These are phyloP conservation scores for Mycena indigotica DNA, from an alignment of 768 basidiomycete species.

Conservation along the genomic window DNA sequence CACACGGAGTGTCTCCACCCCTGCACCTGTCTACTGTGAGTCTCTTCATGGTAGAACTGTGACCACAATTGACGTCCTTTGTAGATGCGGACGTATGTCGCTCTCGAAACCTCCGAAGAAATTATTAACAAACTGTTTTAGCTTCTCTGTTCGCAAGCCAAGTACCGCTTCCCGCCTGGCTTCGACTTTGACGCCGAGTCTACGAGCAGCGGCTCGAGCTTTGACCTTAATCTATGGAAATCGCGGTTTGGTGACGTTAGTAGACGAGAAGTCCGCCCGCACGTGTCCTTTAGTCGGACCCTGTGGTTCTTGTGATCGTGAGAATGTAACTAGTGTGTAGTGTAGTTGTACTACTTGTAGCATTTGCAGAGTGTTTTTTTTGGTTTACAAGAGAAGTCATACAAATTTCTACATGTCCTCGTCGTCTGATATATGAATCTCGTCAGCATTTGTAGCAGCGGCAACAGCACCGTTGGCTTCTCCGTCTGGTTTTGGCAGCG, in stretches of 20 bases:
- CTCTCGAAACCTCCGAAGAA: neutral
- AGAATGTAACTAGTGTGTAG: neutral
- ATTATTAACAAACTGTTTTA: neutral
- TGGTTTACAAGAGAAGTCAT: conserved; percentile 19
- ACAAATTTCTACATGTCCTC: conserved; percentile 58
- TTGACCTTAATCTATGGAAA: neutral
- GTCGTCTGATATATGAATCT: conserved; percentile 88
- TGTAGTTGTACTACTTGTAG: neutral
- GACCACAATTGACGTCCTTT: neutral
- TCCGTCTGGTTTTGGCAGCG: conserved; percentile 40
- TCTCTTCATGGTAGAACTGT: conserved; percentile 1
- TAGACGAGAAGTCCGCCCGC: neutral
- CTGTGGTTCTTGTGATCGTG: neutral
- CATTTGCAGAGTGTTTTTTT: neutral
- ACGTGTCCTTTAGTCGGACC: neutral
- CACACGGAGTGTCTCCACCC: conserved; percentile 60
- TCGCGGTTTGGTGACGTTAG: neutral
- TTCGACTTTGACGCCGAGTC: neutral
- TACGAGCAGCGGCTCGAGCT: neutral
- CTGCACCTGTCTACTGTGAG: conserved; percentile 64
- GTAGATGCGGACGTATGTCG: conserved; percentile 15
- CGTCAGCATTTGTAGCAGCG: conserved; percentile 63
- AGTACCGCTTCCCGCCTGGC: conserved; percentile 9
- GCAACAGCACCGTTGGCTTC: conserved; percentile 36
- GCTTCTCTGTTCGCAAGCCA: conserved; percentile 22